Evolutionary conservation across 192 early-diverging fungal genomes (phyloP).

Genomic region (Mortierella claussenii): DNA sequence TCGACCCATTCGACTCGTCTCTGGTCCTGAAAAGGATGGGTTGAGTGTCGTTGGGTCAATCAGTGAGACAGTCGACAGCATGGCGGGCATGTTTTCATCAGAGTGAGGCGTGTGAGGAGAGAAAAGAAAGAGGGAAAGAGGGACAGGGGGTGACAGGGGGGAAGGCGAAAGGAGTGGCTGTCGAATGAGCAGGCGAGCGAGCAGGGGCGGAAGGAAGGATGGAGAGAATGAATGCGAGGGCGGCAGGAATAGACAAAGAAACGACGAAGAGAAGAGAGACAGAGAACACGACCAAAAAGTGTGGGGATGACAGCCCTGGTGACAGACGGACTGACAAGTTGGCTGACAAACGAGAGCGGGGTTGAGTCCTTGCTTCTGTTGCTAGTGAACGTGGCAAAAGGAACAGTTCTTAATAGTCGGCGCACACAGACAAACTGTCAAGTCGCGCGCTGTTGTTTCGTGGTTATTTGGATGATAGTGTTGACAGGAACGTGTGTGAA

Average conservation of each 20-base stretch:
- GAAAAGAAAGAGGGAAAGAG: conserved; percentile 9
- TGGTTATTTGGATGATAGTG: too few species aligned
- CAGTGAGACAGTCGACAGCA: conserved; percentile 50
- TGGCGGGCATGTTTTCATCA: conserved; percentile 20
- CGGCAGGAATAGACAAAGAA: neutral
- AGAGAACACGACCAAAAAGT: too few species aligned
- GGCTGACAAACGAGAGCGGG: too few species aligned
- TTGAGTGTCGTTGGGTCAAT: conserved; percentile 48
- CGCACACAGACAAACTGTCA: too few species aligned
- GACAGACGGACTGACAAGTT: too few species aligned
- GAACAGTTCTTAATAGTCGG: too few species aligned
- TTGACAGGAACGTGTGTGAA: too few species aligned
- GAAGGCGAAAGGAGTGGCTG: neutral
- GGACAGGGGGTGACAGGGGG: neutral
- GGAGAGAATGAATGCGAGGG: neutral
- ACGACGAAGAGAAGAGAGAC: too few species aligned
- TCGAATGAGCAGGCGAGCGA: neutral
- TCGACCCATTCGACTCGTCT: conserved; percentile 25
- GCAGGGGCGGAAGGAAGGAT: neutral
- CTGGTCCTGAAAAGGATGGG: conserved; percentile 49
- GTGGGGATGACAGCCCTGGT: too few species aligned
- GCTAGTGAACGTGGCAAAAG: too few species aligned
- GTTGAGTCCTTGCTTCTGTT: too few species aligned
- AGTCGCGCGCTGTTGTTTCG: too few species aligned
- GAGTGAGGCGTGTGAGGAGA: neutral